Percentiles rank a stretch among this genome's conserved stretches.
Conservation (phyloP, 352 stramenopile species). For the Phytophthora vignae region DNA sequence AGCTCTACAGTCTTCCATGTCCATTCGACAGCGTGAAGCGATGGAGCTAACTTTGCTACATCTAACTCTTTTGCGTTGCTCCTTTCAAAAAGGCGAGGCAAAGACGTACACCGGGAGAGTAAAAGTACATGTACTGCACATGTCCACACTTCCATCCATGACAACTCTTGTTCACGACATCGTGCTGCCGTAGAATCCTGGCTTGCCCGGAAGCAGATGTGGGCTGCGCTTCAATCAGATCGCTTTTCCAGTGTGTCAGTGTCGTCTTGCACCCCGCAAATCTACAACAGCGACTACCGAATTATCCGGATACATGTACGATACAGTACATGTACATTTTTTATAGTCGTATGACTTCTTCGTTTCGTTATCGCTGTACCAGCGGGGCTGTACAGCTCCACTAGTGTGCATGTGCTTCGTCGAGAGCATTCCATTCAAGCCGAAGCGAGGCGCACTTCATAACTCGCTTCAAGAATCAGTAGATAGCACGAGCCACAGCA, state of each 20-base stretch:
- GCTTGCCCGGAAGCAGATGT: constrained; percentile 4
- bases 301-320: background rate
- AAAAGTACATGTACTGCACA: too few species aligned
- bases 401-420: too few species aligned
- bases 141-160: too few species aligned
- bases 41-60: too few species aligned
- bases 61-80: too few species aligned
- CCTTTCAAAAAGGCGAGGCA: too few species aligned
- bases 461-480: background rate
- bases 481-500: too few species aligned
- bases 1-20: background rate
- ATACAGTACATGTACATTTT: too few species aligned
- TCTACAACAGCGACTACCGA: constrained; percentile 11
- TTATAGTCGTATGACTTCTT: constrained; percentile 6
- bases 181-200: background rate
- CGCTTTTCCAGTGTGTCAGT: background rate
- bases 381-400: too few species aligned
- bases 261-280: background rate
- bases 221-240: background rate
- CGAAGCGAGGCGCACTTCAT: background rate
- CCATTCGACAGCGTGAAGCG: background rate
- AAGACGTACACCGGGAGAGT: too few species aligned
- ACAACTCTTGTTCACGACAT: constrained; percentile 8
- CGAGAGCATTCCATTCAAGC: background rate
- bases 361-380: too few species aligned